Percentiles rank a stretch among this genome's conserved stretches.
Conservation (phyloP, 306 rosid species). For the Dryas alaskensis region DNA sequence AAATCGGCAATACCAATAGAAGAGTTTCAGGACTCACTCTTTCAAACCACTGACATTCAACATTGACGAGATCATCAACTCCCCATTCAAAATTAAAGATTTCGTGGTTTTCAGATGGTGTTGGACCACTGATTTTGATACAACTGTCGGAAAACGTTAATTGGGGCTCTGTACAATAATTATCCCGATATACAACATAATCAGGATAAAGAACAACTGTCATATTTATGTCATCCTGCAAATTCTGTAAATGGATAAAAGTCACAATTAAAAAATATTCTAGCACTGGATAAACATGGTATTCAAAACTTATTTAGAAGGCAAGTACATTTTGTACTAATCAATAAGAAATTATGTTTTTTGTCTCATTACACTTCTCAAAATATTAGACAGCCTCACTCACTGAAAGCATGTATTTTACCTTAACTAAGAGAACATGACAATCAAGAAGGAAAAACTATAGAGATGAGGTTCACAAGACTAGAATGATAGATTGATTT, state of each 20-base stretch:
- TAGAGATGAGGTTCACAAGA: neutral
- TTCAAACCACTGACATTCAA: conserved; percentile 54
- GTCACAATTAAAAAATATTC: conserved; percentile 21
- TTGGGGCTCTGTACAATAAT: conserved; percentile 50
- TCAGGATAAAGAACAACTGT: conserved; percentile 82
- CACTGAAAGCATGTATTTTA: neutral
- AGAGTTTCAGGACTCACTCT: conserved; percentile 55
- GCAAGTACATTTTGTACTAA: neutral
- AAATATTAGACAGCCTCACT: neutral
- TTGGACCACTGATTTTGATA: conserved; percentile 59
- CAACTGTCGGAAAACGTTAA: conserved; percentile 57
- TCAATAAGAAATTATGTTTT: neutral
- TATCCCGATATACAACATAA: conserved; percentile 66
- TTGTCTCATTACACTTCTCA: neutral
- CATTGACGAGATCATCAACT: conserved; percentile 56
- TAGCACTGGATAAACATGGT: neutral
- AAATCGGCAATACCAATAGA: conserved; percentile 17
- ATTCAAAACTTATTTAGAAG: neutral
- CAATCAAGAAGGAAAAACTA: neutral
- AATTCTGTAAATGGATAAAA: conserved; percentile 31
- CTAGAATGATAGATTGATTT: neutral
- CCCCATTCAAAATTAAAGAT: conserved; percentile 64
- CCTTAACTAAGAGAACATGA: neutral
- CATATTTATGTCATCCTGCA: conserved; percentile 56
- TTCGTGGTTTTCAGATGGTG: conserved; percentile 39